A percentile compares a stretch with the other conserved stretches of the same genome.
Conservation (phyloP, 2,329 filamentous ascomycete species). For the Verticillium nubilum region DNA sequence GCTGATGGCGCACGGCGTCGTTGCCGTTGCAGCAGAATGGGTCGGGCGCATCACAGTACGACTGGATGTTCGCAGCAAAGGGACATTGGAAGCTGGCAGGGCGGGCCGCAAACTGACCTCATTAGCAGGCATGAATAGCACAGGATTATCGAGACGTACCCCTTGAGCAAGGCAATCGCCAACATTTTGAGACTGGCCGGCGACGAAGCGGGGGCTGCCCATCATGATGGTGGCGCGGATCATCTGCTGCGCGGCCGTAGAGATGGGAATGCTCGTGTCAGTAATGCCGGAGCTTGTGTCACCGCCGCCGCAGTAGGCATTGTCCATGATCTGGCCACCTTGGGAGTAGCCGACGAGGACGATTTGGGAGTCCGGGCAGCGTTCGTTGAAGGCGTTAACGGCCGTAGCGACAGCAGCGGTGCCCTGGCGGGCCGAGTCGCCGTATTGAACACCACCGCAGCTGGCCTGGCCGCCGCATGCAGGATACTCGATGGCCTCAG, state of each 20-base stretch:
- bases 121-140: neutral
- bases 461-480: slow-evolving; percentile 56
- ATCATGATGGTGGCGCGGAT: slow-evolving; percentile 62
- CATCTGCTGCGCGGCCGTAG: slow-evolving; percentile 40
- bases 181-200: slow-evolving; percentile 52
- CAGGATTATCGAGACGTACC: slow-evolving; percentile 26
- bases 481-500: slow-evolving; percentile 53
- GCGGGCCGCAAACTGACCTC: slow-evolving; percentile 48
- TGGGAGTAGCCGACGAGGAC: slow-evolving; percentile 59
- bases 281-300: slow-evolving; percentile 38
- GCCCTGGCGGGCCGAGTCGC: slow-evolving; percentile 51
- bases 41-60: slow-evolving; percentile 54
- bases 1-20: slow-evolving; percentile 46
- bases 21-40: slow-evolving; percentile 59
- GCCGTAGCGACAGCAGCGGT: slow-evolving; percentile 52
- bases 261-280: slow-evolving; percentile 35
- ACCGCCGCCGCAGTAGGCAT: slow-evolving; percentile 56
- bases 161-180: slow-evolving; percentile 52
- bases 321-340: slow-evolving; percentile 60
- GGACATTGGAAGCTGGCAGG: slow-evolving; percentile 48
- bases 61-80: slow-evolving; percentile 48
- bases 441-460: slow-evolving; percentile 56
- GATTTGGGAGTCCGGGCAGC: slow-evolving; percentile 51
- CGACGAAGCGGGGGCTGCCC: slow-evolving; percentile 54
- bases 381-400: slow-evolving; percentile 51